Base-by-base conservation (phyloP, 164 flowering plant genomes). In the Stephania japonica region DNA sequence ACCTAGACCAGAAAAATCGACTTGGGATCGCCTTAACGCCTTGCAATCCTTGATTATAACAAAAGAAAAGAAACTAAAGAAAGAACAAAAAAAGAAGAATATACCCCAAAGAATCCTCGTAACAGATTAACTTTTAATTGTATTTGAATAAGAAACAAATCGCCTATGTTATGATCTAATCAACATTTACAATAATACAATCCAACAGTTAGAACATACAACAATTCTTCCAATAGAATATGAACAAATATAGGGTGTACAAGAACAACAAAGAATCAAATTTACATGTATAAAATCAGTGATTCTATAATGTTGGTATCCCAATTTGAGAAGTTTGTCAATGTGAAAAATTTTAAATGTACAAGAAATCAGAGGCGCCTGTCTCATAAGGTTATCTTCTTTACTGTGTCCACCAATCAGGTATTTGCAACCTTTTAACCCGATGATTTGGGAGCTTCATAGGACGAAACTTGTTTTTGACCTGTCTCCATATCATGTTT, bases 401-500 rank as follows among this genome's bases (percentile, higher is more conserved):
- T 83, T 87, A 82, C 81, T 84, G 82, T 24, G 75, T 43, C 92
- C 94, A 91, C 97, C 99, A 91, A 73, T 95, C 96, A 0, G 95
- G 91, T 53, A 93, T 73, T 82, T 91, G 90, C 80, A 95, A 74
- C 81, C 98, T 87, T 72, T 80, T 77, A 32, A 71, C 86, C 72
- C 99, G 83, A 78, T 95, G 93, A 49, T 81, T 84, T 18, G 88
- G 88, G 41, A 90, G 96, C 65, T 80, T 87, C 70, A 83, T 86
- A 6, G 73, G 83, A 14, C 96, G 96, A 73, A 95, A 82, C 83
- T 91, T 95, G 78, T 85, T 85, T 80, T 83, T 85, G n/a, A 93
- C 89, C 82, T 93, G 94, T 79, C 88, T 93, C 99, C 99, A 95
- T 61, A 95, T 21, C 99, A 95, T 91, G 76, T 90, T 84, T 44